Conservation (phyloP, 2,329 filamentous ascomycete species). For the Talaromyces sp. region DNA sequence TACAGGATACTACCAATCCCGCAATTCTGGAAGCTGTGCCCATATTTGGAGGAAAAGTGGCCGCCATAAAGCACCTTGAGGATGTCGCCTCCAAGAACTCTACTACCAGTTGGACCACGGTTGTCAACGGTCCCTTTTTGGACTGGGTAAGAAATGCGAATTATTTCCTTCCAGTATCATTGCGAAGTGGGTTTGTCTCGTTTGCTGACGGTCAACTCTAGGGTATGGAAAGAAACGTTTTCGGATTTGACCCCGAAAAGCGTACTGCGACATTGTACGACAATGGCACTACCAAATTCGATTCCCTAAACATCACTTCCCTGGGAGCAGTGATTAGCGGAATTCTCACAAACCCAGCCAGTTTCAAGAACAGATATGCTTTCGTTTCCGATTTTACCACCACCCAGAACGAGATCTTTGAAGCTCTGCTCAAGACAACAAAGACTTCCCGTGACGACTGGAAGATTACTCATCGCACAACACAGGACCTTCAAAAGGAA, state of each 20-base stretch:
- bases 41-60: constrained; percentile 6
- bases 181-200: no score
- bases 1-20: constrained; percentile 7
- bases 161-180: not conserved
- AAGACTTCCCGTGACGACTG: constrained; percentile 5
- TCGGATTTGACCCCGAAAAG: constrained; percentile 5
- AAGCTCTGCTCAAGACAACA: constrained; percentile 6
- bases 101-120: constrained; percentile 6
- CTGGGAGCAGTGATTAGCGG: not conserved
- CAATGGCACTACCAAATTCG: constrained; percentile 7
- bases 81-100: not conserved
- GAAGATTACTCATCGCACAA: constrained; percentile 5
- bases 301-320: constrained; percentile 2
- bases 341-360: not conserved
- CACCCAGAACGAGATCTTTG: constrained; percentile 11
- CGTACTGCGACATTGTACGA: constrained; percentile 10
- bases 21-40: constrained; percentile 1
- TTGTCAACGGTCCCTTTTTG: constrained; percentile 11
- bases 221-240: constrained; percentile 1
- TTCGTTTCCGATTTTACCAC: constrained; percentile 6
- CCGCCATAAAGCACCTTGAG: constrained; percentile 4
- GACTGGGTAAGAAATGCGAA: constrained; percentile 7
- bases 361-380: constrained; percentile 5
- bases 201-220: not conserved
- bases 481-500: not conserved